Conservation (phyloP, 176 grass and related monocot species). For the Cocos nucifera region DNA sequence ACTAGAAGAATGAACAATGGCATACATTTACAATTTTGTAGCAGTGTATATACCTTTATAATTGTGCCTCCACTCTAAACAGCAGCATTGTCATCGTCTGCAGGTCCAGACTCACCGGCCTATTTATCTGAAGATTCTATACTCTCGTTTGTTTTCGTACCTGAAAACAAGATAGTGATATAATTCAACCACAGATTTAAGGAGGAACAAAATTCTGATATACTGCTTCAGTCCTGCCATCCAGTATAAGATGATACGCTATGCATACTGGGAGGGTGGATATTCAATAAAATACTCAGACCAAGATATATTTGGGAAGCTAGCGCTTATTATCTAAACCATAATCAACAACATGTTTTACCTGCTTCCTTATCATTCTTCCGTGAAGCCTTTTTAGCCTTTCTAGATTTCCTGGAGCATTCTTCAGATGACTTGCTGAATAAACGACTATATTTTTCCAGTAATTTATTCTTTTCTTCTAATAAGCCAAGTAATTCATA, state of each 20-base stretch:
- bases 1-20: no score
- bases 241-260: no score
- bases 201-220: background rate
- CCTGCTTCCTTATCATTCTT: slow-evolving; percentile 12
- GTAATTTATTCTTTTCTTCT: slow-evolving; percentile 57
- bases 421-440: slow-evolving; percentile 33
- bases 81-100: background rate
- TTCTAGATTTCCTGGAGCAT: slow-evolving; percentile 24
- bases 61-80: no score
- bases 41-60: no score
- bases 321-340: no score
- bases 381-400: slow-evolving; percentile 22
- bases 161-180: slow-evolving; percentile 10
- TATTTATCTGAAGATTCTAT: slow-evolving; percentile 9
- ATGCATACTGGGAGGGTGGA: no score
- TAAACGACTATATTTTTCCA: slow-evolving; percentile 57
- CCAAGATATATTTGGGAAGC: no score
- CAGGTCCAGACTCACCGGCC: slow-evolving; percentile 7
- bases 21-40: no score
- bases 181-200: no score
- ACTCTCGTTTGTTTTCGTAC: slow-evolving; percentile 7
- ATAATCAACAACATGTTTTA: background rate
- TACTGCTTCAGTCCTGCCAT: background rate
- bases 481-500: slow-evolving; percentile 68
- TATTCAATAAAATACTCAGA: no score